phyloP scores from a whole-genome alignment of 225 moss, liverwort and hornwort species.

The Takakia lepidozioides region DNA sequence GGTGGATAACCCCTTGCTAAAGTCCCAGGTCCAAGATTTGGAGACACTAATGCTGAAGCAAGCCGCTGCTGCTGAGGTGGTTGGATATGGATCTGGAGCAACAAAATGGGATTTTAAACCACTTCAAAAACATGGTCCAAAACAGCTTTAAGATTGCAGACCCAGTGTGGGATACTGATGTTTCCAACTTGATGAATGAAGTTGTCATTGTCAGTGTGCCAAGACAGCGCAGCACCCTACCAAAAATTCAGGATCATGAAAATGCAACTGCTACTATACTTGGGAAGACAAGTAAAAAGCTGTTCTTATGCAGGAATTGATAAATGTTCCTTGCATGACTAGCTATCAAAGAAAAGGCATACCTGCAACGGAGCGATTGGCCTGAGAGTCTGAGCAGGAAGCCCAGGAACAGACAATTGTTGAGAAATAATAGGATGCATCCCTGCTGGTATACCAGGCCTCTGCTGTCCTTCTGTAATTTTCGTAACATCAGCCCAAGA shows the following conservation, averaged over 20 bases:
- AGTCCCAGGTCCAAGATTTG: slow-evolving; percentile 69
- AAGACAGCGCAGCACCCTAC: too few relatives aligned
- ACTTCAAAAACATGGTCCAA: too few relatives aligned
- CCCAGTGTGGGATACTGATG: too few relatives aligned
- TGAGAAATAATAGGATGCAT: slow-evolving; percentile 74
- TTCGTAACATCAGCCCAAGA: slow-evolving; percentile 93
- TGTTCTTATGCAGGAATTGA: too few relatives aligned
- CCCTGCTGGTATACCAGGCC: slow-evolving; percentile 51
- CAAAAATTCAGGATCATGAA: too few relatives aligned
- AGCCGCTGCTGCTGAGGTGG: slow-evolving; percentile 61
- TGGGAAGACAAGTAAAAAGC: too few relatives aligned
- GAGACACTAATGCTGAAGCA: slow-evolving; percentile 45
- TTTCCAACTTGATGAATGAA: too few relatives aligned
- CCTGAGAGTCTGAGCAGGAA: slow-evolving; percentile 68
- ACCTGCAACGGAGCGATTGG: slow-evolving; percentile 82
- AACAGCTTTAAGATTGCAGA: too few relatives aligned
- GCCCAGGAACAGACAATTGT: slow-evolving; percentile 62
- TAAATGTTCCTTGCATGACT: too few relatives aligned
- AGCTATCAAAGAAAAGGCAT: slow-evolving; percentile 5
- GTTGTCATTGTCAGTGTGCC: too few relatives aligned
- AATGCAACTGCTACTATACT: too few relatives aligned
- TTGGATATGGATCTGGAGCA: slow-evolving; percentile 76
- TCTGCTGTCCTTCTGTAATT: slow-evolving; percentile 69
- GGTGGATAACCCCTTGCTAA: slow-evolving; percentile 86
- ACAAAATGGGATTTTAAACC: too few relatives aligned